Percentiles rank a stretch among this genome's conserved stretches.
Evolutionary conservation across 2,329 filamentous ascomycete species (phyloP).

Genomic region (Aspergillus alliaceus): DNA sequence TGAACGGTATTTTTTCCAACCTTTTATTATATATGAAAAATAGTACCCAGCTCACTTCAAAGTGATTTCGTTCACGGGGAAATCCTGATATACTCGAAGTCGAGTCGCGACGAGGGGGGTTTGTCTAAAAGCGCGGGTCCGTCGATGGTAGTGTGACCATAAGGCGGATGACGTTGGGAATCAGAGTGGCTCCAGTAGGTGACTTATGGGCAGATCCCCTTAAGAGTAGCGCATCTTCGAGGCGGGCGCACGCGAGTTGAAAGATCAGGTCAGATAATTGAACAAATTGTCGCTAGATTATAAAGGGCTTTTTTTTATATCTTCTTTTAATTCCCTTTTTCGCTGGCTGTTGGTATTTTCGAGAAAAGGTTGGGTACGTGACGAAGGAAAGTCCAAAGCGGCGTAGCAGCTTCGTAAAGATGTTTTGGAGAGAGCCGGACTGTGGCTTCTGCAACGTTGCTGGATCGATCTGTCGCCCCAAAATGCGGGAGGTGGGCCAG

Average conservation of each 20-base stretch:
- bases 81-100: slow-evolving; percentile 12
- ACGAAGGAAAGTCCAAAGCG: slow-evolving; percentile 9
- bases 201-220: slow-evolving; percentile 24
- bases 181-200: slow-evolving; percentile 23
- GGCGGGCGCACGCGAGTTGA: slow-evolving; percentile 9
- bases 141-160: slow-evolving; percentile 34
- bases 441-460: slow-evolving; percentile 19
- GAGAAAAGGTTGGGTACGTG: slow-evolving; percentile 4
- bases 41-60: slow-evolving; percentile 6
- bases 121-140: slow-evolving; percentile 18
- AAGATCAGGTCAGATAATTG: slow-evolving; percentile 6
- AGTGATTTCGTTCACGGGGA: slow-evolving; percentile 2
- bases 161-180: slow-evolving; percentile 30
- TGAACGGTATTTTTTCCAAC: neutral
- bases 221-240: slow-evolving; percentile 29
- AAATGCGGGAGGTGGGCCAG: slow-evolving; percentile 7
- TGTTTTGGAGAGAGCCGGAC: slow-evolving; percentile 8
- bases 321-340: neutral
- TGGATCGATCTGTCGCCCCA: slow-evolving; percentile 8
- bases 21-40: neutral
- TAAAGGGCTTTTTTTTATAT: slow-evolving; percentile 1
- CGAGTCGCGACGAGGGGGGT: slow-evolving; percentile 8
- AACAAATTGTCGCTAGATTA: slow-evolving; percentile 3
- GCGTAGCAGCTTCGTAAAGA: slow-evolving; percentile 22
- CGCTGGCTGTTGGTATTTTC: slow-evolving; percentile 2